These are phyloP conservation scores for Thelonectria blattea DNA, from an alignment of 2,329 filamentous ascomycete species.

Conservation along the genomic window DNA sequence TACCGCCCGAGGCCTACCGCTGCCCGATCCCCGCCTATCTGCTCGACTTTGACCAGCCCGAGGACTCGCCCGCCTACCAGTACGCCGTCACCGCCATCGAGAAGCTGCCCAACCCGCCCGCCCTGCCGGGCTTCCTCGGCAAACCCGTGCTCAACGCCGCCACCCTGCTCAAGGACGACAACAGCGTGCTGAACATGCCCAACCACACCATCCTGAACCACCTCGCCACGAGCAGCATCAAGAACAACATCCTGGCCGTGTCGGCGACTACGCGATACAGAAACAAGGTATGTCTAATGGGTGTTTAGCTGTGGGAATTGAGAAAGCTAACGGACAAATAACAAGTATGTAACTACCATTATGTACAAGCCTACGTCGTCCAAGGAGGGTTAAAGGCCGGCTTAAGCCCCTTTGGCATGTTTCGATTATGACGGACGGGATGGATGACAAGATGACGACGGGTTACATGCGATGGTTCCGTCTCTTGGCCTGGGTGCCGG, in stretches of 20 bases:
- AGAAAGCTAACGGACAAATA: conserved; percentile 20
- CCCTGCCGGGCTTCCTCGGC: conserved; percentile 85
- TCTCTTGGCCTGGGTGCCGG: neutral
- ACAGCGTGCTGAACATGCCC: conserved; percentile 93
- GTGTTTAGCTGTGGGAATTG: neutral
- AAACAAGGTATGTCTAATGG: conserved; percentile 72
- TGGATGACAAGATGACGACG: neutral
- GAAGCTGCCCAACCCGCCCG: conserved; percentile 82
- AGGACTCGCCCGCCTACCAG: conserved; percentile 77
- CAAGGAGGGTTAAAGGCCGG: conserved; percentile 49
- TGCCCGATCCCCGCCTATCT: conserved; percentile 83
- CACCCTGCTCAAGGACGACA: conserved; percentile 95
- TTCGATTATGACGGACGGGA: neutral
- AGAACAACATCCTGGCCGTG: conserved; percentile 92
- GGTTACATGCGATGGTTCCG: neutral
- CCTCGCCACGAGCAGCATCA: conserved; percentile 96
- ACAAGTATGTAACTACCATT: conserved; percentile 93
- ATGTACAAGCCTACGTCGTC: conserved; percentile 87
- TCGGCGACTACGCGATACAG: conserved; percentile 98
- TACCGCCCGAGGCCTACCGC: conserved; percentile 67
- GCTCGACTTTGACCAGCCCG: conserved; percentile 82
- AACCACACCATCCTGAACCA: conserved; percentile 98
- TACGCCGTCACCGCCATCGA: conserved; percentile 77
- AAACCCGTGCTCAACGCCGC: conserved; percentile 94
- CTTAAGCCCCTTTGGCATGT: neutral